Percentiles rank a stretch among this genome's conserved stretches.
Conservation (phyloP, 805 yeast species). For the Diddensiella caesifluorescens region DNA sequence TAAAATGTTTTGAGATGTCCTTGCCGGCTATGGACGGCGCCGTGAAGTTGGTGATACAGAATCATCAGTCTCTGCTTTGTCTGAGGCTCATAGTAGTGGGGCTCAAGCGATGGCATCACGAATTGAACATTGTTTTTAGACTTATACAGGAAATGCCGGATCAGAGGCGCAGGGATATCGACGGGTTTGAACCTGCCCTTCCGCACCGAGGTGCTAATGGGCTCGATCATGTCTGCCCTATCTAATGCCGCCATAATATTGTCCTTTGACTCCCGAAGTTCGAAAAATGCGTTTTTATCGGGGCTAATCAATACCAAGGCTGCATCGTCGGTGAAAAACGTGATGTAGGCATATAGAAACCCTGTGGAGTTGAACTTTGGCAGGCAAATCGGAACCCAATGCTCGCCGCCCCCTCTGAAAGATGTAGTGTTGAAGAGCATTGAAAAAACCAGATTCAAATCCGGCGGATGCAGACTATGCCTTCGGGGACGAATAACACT, state of each 20-base stretch:
- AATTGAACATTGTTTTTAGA: constrained; percentile 64
- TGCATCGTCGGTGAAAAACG: constrained; percentile 43
- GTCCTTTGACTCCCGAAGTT: constrained; percentile 57
- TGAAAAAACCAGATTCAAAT: constrained; percentile 66
- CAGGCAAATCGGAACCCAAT: constrained; percentile 91
- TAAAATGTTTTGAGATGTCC: constrained; percentile 27
- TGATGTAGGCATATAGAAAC: constrained; percentile 75
- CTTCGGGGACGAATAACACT: constrained; percentile 68
- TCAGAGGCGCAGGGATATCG: constrained; percentile 49
- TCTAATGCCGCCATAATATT: constrained; percentile 43
- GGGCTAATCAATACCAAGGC: constrained; percentile 53
- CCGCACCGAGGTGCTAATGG: constrained; percentile 36
- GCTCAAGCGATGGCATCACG: constrained; percentile 40
- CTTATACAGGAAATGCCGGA: constrained; percentile 79
- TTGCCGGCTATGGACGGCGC: constrained; percentile 29
- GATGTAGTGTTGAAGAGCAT: constrained; percentile 59
- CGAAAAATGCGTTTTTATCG: constrained; percentile 73
- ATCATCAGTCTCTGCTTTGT: constrained; percentile 24
- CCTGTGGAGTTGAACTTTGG: constrained; percentile 89
- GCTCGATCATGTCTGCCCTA: constrained; percentile 34
- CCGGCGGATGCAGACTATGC: constrained; percentile 78
- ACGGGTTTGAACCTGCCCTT: constrained; percentile 41
- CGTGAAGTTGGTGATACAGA: constrained; percentile 36
- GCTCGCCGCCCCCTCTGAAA: constrained; percentile 52
- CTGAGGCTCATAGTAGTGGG: constrained; percentile 30